Evolutionary conservation across 129 eudicot species (phyloP).

Genomic region (Apium graveolens): DNA sequence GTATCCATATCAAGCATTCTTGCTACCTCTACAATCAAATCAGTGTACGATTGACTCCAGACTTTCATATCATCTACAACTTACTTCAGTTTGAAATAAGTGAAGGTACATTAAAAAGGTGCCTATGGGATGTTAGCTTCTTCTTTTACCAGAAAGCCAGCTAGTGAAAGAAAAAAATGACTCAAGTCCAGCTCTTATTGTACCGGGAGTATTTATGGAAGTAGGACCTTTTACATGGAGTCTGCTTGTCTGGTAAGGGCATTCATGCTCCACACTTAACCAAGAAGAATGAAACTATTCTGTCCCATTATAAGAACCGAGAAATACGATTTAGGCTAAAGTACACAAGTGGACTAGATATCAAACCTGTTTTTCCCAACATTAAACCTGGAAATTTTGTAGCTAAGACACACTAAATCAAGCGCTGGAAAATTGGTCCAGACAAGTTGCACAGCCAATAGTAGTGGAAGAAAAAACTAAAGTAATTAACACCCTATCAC

Average conservation of each 20-base stretch:
- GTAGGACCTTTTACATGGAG: background rate
- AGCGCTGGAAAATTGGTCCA: background rate
- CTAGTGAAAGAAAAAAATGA: background rate
- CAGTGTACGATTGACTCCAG: background rate
- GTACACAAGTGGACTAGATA: background rate
- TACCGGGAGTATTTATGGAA: background rate
- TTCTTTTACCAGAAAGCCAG: background rate
- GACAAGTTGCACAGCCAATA: background rate
- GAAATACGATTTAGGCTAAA: background rate
- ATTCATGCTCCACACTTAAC: background rate
- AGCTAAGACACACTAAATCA: background rate
- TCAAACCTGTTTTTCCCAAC: background rate
- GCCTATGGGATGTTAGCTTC: constrained; percentile 1
- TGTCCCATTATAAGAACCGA: background rate
- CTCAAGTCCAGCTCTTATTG: background rate
- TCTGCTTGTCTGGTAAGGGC: background rate
- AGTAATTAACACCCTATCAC: background rate
- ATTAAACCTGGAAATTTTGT: background rate
- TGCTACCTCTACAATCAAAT: background rate
- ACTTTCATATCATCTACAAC: background rate
- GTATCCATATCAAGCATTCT: constrained; percentile 1
- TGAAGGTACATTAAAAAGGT: background rate
- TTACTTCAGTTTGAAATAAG: background rate
- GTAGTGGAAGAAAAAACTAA: background rate
- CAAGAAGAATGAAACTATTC: background rate